Percentiles rank a stretch among this genome's conserved stretches.
Conservation (phyloP, 108 stramenopile species). For the Poteriospumella lacustris region DNA sequence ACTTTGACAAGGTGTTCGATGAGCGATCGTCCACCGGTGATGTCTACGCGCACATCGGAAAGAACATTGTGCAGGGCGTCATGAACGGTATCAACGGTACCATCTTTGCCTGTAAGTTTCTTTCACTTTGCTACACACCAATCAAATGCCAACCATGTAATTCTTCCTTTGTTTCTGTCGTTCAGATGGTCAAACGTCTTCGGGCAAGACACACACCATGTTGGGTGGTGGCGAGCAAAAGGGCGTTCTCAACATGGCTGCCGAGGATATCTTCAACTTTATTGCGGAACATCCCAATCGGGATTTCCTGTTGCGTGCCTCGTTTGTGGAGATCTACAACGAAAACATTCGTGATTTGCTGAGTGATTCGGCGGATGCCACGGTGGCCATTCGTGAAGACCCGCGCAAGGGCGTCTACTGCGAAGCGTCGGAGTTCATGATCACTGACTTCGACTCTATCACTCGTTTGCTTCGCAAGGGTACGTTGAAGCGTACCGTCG, state of each 20-base stretch:
- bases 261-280: conserved; percentile 9
- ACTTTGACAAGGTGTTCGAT: conserved; percentile 26
- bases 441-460: conserved; percentile 69
- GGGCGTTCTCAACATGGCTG: conserved; percentile 44
- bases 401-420: conserved; percentile 28
- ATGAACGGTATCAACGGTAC: conserved; percentile 47
- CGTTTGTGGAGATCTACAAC: conserved; percentile 66
- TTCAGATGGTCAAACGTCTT: conserved; percentile 35
- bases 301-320: conserved; percentile 15
- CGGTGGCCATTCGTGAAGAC: conserved; percentile 22
- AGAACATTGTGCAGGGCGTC: conserved; percentile 53
- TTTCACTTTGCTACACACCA: too few species aligned
- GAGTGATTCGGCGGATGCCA: conserved; percentile 17
- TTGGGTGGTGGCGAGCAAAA: conserved; percentile 22
- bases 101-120: conserved; percentile 44
- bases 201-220: conserved; percentile 48
- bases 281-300: conserved; percentile 2
- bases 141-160: too few species aligned
- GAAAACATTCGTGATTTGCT: conserved; percentile 64
- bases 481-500: conserved; percentile 77
- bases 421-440: conserved; percentile 36
- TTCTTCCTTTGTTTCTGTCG: too few species aligned
- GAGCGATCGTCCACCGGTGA: not conserved
- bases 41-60: conserved; percentile 40
- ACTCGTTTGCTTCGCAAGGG: conserved; percentile 68